A percentile compares a stretch with the other conserved stretches of the same genome.
These are phyloP conservation scores for Lablab purpureus DNA, from an alignment of 306 rosid genomes.

Conservation along the genomic window DNA sequence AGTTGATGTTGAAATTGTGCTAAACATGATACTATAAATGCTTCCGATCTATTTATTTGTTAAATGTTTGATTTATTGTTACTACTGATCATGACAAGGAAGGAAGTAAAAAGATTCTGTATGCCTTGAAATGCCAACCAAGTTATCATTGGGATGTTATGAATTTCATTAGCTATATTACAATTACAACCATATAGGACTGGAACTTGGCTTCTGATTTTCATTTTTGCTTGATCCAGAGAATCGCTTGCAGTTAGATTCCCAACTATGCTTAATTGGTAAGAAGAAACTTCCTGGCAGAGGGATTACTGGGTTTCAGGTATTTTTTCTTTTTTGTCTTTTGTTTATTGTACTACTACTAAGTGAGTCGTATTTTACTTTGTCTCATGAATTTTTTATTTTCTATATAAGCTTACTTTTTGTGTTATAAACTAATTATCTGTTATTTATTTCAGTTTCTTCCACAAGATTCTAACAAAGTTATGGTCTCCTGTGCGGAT, in stretches of 20 bases:
- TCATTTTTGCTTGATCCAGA: slow-evolving; percentile 62
- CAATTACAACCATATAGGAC: slow-evolving; percentile 27
- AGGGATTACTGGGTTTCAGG: slow-evolving; percentile 94
- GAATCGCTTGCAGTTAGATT: slow-evolving; percentile 72
- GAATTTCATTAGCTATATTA: slow-evolving; percentile 15
- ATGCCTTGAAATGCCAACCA: slow-evolving; percentile 23
- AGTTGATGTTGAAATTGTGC: background rate
- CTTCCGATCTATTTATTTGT: background rate
- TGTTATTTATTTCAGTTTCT: slow-evolving; percentile 67
- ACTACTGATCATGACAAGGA: slow-evolving; percentile 26
- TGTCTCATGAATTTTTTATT: background rate
- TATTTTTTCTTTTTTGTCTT: slow-evolving; percentile 38
- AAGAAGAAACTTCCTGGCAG: slow-evolving; percentile 83
- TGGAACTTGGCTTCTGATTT: slow-evolving; percentile 35
- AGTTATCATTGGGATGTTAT: slow-evolving; percentile 27
- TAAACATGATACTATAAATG: slow-evolving; percentile 3
- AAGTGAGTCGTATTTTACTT: slow-evolving; percentile 18
- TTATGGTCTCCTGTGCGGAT: slow-evolving; percentile 87
- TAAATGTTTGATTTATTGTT: background rate
- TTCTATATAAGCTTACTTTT: background rate
- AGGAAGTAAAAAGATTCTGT: slow-evolving; percentile 2
- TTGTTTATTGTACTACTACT: slow-evolving; percentile 39
- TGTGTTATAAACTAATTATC: slow-evolving; percentile 20
- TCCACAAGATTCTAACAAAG: slow-evolving; percentile 75
- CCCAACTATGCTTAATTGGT: slow-evolving; percentile 61